A percentile compares a stretch with the other conserved stretches of the same genome.
phyloP scores from a whole-genome alignment of 164 flowering plant species.

The Protea cynaroides region DNA sequence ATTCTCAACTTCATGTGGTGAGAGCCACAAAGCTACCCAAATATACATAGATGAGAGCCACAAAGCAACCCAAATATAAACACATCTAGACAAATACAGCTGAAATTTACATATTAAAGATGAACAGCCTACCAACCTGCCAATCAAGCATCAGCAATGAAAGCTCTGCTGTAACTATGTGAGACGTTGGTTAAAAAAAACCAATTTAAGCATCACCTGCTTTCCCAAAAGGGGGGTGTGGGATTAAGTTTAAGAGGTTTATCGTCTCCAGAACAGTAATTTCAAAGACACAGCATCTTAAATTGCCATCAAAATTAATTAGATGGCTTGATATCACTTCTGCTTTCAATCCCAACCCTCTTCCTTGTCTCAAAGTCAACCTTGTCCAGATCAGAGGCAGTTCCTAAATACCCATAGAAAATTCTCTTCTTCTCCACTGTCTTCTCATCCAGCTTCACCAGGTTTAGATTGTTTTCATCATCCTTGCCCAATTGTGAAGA shows the following conservation, averaged over 20 bases:
- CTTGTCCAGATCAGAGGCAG: constrained; percentile 70
- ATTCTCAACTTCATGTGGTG: no score
- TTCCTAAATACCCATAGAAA: constrained; percentile 75
- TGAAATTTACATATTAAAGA: no score
- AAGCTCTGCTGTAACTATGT: no score
- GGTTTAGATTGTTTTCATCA: constrained; percentile 72
- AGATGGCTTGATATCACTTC: constrained; percentile 32
- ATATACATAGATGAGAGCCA: no score
- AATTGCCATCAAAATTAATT: constrained; percentile 15
- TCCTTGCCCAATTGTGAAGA: constrained; percentile 41
- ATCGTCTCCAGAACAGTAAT: background rate
- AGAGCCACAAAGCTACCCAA: no score
- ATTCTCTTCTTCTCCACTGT: constrained; percentile 69
- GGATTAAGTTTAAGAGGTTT: background rate
- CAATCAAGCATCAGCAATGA: no score
- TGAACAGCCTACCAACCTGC: no score
- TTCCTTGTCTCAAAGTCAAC: constrained; percentile 79
- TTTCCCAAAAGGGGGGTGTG: background rate
- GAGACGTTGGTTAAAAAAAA: no score
- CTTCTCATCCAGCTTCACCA: constrained; percentile 61
- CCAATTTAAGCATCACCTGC: no score
- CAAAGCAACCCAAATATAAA: no score
- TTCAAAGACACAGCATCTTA: background rate
- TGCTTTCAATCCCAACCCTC: constrained; percentile 63
- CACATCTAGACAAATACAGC: no score